Conservation (phyloP, 2,329 filamentous ascomycete species). For the Aspergillus arachidicola region DNA sequence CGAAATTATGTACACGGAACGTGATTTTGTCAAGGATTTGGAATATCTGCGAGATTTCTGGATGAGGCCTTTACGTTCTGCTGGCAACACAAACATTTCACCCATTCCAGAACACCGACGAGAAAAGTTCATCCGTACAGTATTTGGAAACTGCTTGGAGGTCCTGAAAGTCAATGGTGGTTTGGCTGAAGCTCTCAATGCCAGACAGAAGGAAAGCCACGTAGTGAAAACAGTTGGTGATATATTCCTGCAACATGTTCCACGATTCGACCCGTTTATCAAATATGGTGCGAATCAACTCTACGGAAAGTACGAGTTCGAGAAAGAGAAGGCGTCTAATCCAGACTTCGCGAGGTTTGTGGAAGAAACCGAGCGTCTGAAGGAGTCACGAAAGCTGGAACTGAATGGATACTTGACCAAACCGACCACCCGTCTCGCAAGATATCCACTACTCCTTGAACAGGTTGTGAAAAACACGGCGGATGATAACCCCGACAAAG, state of each 20-base stretch:
- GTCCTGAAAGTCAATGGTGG: conserved; percentile 89
- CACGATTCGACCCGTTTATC: conserved; percentile 94
- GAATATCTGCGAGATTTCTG: conserved; percentile 98
- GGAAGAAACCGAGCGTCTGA: conserved; percentile 92
- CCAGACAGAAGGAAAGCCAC: conserved; percentile 84
- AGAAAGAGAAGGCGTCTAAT: conserved; percentile 89
- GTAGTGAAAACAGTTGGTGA: conserved; percentile 90
- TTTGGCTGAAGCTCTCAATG: conserved; percentile 84
- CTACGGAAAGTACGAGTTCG: conserved; percentile 96
- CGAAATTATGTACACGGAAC: conserved; percentile 97
- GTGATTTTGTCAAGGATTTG: conserved; percentile 97
- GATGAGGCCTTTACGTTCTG: conserved; percentile 86
- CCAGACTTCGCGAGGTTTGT: conserved; percentile 86
- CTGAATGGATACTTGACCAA: conserved; percentile 98
- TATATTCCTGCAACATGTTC: conserved; percentile 89
- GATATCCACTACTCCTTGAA: conserved; percentile 90
- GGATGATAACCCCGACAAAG: conserved; percentile 83
- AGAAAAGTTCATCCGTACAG: conserved; percentile 88
- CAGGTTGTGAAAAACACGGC: conserved; percentile 91
- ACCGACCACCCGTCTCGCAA: conserved; percentile 89
- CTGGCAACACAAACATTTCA: conserved; percentile 64
- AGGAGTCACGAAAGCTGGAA: conserved; percentile 95
- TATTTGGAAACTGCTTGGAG: conserved; percentile 95
- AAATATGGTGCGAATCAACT: conserved; percentile 94
- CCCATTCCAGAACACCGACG: conserved; percentile 86